Base-by-base conservation (phyloP, 2,329 filamentous ascomycete species). In the Hypomyces perniciosus region DNA sequence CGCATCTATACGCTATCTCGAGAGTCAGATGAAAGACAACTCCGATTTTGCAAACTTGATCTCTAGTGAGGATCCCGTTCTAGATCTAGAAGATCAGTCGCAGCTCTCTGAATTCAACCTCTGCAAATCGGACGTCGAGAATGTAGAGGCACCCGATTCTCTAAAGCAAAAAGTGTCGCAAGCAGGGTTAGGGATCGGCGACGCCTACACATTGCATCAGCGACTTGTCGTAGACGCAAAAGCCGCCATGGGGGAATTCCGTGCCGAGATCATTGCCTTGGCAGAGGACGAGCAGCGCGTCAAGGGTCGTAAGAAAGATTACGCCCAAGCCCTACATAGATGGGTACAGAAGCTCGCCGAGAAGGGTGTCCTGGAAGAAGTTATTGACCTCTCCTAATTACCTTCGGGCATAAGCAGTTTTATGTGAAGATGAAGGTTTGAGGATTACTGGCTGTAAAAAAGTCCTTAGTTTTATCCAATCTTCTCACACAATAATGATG, bases 291-390 rank as follows among this genome's bases (percentile, higher is more conserved):
- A 78, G 26, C 67, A 73, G 42, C 75, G 77, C 43, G 79, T 82
- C 4, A 68, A 70, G 26, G 75, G 76, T 29, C 72, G 83, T 2
- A 77, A 79, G 59, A 77, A 81, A 60, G 87, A 95, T 61, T 88
- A 87, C 61, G 83, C 80, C 1, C 80, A 82, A 1, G 80, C 83
- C 1, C 75, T 92, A 26, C 81, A 87, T 58, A 72, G 68, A 35
- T 92, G 88, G 83, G 67, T 91, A 41, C 77, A 78, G 56, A 80
- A 79, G 54, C 74, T 95, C 51, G 85, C 85, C 1, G 80, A 83
- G 53, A 84, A 85, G 59, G 82, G 80, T 1, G 68, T 80, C 2
- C 65, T 93, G 50, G 69, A 73, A 57, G 68, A 74, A 34, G 44
- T 70, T 4, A 65, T 71, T 8, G 61, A 60, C 10, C 53, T 56